Base-by-base conservation (phyloP, 805 yeast species). In the Huiozyma sinensis region DNA sequence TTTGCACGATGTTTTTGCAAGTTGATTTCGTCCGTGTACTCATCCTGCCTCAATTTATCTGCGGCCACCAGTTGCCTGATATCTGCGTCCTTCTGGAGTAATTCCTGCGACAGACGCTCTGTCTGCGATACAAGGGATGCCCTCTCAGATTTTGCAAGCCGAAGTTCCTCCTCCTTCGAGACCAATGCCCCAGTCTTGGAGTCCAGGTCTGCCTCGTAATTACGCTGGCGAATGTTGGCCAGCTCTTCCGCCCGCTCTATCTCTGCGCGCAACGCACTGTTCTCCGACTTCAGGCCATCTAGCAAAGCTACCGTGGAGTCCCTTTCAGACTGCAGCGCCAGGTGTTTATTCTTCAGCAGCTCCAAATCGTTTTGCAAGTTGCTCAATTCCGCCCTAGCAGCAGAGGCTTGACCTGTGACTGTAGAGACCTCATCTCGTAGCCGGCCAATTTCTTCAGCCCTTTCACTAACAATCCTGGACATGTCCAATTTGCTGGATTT, bases 21-120 rank as follows among this genome's bases (percentile, higher is more conserved):
- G 1, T 76, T 58, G 62, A 79, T 72, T 54, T 81, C 87, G 30
- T 72, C 70, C 28, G 71, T 51, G 52, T 75, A 77, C 33, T 70
- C 73, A 36, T 72, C 76, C 47, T 76, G 72, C 30, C 68, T 68
- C 2, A 58, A 47, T 1, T 70, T 58, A 7, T 64, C 49, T 29
- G 70, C 65, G 48, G 70, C 76, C 27, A 69, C 70, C 32, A 81
- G 55, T 6, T 70, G 64, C 48, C 72, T 74, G 30, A 77, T 58
- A 43, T 73, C 66, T 2, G 66, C 50, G 29, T 73, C 56, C 5
- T 75, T 54, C 40, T 66, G 60, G 46, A 77, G 72, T 49, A 71
- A 57, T 40, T 64, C 63, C 8, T 59, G 46, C 1, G 70, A 58
- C 4, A 67, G 51, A 3, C 68, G 67, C 4, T 63, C 59, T 32